Percentiles rank a stretch among this genome's conserved stretches.
Conservation (phyloP, 495 filamentous ascomycete genomes). For the Jackrogersella minutella region DNA sequence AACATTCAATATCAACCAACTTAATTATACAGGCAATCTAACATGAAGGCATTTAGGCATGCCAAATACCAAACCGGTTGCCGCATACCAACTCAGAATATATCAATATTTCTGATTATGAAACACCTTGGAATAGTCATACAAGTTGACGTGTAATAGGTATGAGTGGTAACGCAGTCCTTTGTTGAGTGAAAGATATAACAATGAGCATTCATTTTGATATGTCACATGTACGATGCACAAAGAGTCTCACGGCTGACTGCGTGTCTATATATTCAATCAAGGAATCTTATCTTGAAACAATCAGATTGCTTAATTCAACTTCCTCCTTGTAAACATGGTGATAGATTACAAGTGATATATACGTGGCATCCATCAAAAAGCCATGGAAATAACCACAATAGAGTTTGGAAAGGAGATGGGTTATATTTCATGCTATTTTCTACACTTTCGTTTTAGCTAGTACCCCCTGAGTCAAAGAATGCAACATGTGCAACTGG, state of each 20-base stretch:
- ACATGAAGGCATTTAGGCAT: too few species aligned
- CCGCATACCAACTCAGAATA: too few species aligned
- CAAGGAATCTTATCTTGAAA: neutral
- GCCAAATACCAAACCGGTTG: too few species aligned
- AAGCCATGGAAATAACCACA: neutral
- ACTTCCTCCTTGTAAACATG: too few species aligned
- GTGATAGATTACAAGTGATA: too few species aligned
- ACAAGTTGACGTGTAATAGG: neutral
- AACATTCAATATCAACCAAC: too few species aligned
- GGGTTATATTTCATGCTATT: too few species aligned
- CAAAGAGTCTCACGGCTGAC: neutral
- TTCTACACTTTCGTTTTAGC: neutral
- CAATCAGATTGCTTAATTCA: slow-evolving; percentile 17
- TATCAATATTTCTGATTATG: too few species aligned
- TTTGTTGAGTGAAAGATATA: neutral
- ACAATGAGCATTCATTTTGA: slow-evolving; percentile 14
- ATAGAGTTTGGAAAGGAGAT: too few species aligned
- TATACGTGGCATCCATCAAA: too few species aligned
- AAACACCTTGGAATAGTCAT: neutral
- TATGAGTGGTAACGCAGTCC: neutral
- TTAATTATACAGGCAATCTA: too few species aligned
- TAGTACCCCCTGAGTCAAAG: neutral
- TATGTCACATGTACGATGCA: neutral
- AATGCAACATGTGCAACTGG: neutral
- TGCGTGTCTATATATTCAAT: neutral